Percentiles rank a stretch among this genome's conserved stretches.
These are phyloP conservation scores for Tulasnella sp. DNA, from an alignment of 768 basidiomycete genomes.

Conservation along the genomic window DNA sequence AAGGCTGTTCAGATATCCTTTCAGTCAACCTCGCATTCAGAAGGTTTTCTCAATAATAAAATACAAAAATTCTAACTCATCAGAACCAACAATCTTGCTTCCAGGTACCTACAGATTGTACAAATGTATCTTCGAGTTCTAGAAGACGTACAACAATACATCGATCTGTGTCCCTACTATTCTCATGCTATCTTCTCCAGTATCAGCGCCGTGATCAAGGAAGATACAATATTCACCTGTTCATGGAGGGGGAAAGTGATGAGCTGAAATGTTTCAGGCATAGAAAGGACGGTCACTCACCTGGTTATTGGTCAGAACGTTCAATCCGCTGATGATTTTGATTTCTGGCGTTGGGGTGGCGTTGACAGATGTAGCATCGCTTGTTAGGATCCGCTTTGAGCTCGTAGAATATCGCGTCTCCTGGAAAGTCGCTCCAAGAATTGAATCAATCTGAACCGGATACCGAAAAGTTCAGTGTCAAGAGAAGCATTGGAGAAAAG, in stretches of 20 bases:
- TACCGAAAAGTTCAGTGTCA: not conserved
- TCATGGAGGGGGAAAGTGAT: not conserved
- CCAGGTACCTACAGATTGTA: no score
- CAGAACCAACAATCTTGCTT: no score
- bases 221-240: slow-evolving; percentile 38
- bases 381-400: slow-evolving; percentile 53
- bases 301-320: slow-evolving; percentile 76
- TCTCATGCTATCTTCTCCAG: slow-evolving; percentile 30
- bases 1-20: no score
- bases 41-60: no score
- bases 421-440: slow-evolving; percentile 83
- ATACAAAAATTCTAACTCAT: no score
- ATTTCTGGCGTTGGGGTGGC: slow-evolving; percentile 33
- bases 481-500: not conserved
- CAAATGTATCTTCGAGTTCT: no score
- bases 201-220: slow-evolving; percentile 29
- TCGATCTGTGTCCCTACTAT: no score
- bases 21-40: no score
- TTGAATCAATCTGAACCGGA: slow-evolving; percentile 56
- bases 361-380: slow-evolving; percentile 31
- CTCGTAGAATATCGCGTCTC: slow-evolving; percentile 57
- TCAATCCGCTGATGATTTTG: slow-evolving; percentile 48
- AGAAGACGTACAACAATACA: no score
- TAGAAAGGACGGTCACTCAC: no score
- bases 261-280: slow-evolving; percentile 3